Conservation (phyloP, 116 monocot species). For the Zostera marina region DNA sequence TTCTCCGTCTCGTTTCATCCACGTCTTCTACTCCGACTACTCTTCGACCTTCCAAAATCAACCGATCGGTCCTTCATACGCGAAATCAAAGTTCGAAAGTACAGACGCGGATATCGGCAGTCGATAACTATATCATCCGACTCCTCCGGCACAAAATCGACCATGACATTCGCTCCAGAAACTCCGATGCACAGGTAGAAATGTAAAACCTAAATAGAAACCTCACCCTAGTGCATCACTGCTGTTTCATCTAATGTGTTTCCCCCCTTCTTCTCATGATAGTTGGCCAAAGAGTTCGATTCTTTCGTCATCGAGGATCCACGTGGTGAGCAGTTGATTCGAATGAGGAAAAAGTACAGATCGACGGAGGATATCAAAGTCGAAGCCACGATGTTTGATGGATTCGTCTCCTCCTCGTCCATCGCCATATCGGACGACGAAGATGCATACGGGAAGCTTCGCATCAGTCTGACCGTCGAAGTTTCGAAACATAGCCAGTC, state of each 20-base stretch:
- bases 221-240: too few relatives aligned
- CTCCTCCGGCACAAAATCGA: slow-evolving; percentile 60
- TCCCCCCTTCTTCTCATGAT: neutral
- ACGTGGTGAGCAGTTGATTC: slow-evolving; percentile 55
- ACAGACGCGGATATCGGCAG: slow-evolving; percentile 46
- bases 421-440: slow-evolving; percentile 6
- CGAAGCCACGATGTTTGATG: slow-evolving; percentile 65
- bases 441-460: slow-evolving; percentile 19
- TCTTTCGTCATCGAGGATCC: slow-evolving; percentile 47
- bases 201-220: too few relatives aligned
- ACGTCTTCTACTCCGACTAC: neutral
- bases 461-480: slow-evolving; percentile 65
- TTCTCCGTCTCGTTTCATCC: neutral
- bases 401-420: slow-evolving; percentile 17
- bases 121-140: slow-evolving; percentile 63
- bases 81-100: slow-evolving; percentile 24
- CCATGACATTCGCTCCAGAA: slow-evolving; percentile 27
- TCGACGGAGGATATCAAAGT: slow-evolving; percentile 37
- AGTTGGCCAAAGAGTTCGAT: slow-evolving; percentile 14
- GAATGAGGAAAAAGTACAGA: slow-evolving; percentile 19
- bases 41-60: neutral
- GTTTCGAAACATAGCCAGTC: slow-evolving; percentile 30
- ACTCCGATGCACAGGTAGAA: slow-evolving; percentile 11
- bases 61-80: neutral
- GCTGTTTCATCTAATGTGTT: too few relatives aligned